These are phyloP conservation scores for Ramularia endophylla DNA, from an alignment of 2,329 filamentous ascomycete species.

Conservation along the genomic window DNA sequence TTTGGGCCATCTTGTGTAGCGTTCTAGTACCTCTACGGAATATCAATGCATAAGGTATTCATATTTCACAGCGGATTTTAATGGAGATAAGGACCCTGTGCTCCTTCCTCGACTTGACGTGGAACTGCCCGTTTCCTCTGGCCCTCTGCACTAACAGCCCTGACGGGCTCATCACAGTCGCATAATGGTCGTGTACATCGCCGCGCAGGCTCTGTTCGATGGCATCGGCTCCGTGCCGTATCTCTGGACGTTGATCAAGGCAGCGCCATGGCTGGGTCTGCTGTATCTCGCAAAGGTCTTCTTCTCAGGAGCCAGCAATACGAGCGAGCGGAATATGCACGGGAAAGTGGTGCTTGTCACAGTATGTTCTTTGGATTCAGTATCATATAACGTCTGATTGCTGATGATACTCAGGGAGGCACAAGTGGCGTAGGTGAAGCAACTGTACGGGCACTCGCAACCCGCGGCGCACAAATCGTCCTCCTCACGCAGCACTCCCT, in stretches of 20 bases:
- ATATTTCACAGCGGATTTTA: no score
- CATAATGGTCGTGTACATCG: conserved; percentile 58
- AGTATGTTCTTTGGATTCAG: conserved; percentile 39
- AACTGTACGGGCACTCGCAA: conserved; percentile 67
- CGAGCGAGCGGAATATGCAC: conserved; percentile 77
- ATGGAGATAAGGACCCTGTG: no score
- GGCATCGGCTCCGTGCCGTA: conserved; percentile 46
- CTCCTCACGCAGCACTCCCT: conserved; percentile 79
- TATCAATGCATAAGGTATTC: no score
- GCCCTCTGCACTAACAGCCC: conserved; percentile 3
- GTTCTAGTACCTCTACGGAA: no score
- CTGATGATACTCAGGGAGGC: conserved; percentile 54
- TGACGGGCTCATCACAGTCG: neutral
- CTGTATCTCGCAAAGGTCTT: conserved; percentile 64
- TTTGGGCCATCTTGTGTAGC: no score
- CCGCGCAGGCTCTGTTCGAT: conserved; percentile 48
- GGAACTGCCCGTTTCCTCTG: no score
- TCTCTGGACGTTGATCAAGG: conserved; percentile 38
- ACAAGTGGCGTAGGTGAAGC: conserved; percentile 87
- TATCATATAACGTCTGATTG: neutral
- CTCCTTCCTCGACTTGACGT: no score
- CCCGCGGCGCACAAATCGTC: conserved; percentile 81
- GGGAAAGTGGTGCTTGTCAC: conserved; percentile 92
- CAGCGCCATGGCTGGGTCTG: conserved; percentile 46
- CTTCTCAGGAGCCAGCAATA: conserved; percentile 68